Evolutionary conservation across 2,329 filamentous ascomycete genomes (phyloP).

Genomic region (Tolypocladium album): DNA sequence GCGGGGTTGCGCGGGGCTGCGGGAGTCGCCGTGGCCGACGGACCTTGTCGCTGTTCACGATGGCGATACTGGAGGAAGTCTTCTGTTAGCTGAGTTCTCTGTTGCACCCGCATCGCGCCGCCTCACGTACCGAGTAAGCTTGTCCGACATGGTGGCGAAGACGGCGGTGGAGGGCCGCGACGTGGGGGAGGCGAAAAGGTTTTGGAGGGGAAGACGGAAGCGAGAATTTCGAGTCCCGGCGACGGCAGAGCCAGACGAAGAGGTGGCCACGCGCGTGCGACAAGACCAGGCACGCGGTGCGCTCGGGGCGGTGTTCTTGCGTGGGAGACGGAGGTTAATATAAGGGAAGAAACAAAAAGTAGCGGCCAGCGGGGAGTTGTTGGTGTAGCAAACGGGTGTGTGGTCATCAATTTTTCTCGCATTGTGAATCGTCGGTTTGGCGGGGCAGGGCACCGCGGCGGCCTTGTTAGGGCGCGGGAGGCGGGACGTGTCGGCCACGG

Average conservation of each 20-base stretch:
- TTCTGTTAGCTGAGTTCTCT: constrained; percentile 13
- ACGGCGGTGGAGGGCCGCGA: constrained; percentile 2
- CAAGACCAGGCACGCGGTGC: constrained; percentile 7
- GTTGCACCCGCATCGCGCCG: not conserved
- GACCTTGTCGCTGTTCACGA: constrained; percentile 97
- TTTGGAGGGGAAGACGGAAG: not conserved
- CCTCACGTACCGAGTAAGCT: constrained; percentile 74
- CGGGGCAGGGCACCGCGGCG: constrained; percentile 14
- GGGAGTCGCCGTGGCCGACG: constrained; percentile 14
- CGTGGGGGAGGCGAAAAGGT: constrained; percentile 2
- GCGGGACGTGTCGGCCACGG: not conserved
- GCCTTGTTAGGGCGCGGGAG: not conserved
- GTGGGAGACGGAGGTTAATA: constrained; percentile 3
- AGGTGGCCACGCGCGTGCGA: constrained; percentile 3
- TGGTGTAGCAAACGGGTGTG: constrained; percentile 11
- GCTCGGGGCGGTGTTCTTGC: not conserved
- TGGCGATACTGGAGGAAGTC: constrained; percentile 66
- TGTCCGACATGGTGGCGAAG: constrained; percentile 67
- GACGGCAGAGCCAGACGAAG: not conserved
- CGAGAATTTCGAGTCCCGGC: not conserved
- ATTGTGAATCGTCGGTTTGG: constrained; percentile 26
- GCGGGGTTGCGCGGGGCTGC: constrained; percentile 13
- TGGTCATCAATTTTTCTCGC: constrained; percentile 29
- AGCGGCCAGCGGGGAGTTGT: constrained; percentile 6
- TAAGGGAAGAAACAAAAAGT: constrained; percentile 1